These are phyloP conservation scores for Medicago ruthenica DNA, from an alignment of 306 rosid species.

Conservation along the genomic window DNA sequence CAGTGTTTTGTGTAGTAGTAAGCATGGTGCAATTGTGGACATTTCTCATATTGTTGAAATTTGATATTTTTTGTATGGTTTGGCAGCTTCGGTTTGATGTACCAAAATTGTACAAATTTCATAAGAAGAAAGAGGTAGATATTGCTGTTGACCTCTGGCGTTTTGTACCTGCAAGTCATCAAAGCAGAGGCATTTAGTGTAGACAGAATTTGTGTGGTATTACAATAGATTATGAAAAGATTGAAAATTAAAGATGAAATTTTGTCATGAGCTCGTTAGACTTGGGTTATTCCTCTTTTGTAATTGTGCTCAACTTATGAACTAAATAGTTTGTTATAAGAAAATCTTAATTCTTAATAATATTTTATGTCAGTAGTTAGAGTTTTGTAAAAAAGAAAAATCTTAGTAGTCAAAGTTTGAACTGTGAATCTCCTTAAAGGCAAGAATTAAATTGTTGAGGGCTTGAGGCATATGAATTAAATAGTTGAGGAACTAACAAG, in stretches of 20 bases:
- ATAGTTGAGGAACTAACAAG: neutral
- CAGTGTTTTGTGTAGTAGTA: neutral
- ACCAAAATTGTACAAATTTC: constrained; percentile 85
- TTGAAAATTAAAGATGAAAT: constrained; percentile 6
- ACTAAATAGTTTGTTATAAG: neutral
- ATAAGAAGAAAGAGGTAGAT: constrained; percentile 86
- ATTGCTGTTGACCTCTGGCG: constrained; percentile 94
- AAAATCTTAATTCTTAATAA: neutral
- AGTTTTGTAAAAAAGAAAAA: neutral
- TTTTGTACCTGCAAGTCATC: constrained; percentile 64
- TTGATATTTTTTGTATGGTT: constrained; percentile 16
- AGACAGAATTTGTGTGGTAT: constrained; percentile 17
- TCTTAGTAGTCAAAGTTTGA: neutral
- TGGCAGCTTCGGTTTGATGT: constrained; percentile 80
- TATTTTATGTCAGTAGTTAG: neutral
- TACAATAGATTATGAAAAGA: constrained; percentile 20
- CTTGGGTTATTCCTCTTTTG: constrained; percentile 1
- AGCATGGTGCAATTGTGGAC: constrained; percentile 16
- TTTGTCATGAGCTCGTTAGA: constrained; percentile 29
- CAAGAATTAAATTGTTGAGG: too few relatives aligned
- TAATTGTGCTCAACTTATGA: constrained; percentile 17
- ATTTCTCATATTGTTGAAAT: neutral
- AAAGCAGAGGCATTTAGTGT: constrained; percentile 42
- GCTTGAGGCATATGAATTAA: neutral
- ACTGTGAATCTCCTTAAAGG: neutral